Base-by-base conservation (phyloP, 2,329 filamentous ascomycete genomes). In the Pseudocercospora vitis region DNA sequence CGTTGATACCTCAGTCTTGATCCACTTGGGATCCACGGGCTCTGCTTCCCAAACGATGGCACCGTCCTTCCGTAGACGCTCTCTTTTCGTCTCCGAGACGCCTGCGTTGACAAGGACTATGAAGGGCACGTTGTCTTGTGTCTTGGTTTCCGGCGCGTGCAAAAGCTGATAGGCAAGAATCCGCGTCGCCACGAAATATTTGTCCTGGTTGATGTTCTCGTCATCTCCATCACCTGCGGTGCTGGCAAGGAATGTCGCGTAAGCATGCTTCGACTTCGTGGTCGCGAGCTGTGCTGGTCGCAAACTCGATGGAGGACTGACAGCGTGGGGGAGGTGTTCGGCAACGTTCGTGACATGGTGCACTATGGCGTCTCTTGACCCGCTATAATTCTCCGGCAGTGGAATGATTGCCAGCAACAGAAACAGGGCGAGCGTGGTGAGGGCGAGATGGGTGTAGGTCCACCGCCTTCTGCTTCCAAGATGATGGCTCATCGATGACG, bases 151-250 rank as follows among this genome's bases (percentile, higher is more conserved):
- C 4, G 62, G 63, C 1, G 65, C 63, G 44, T 70, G 66, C 24
- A 70, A 55, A 16, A 70, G 54, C 39, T 68, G 66, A 52, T 68
- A 69, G 9, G 58, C 57, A 3, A 70, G 60, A 5, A 70, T 56
- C 18, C 66, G 67, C 3, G 63, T 62, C 3, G 63, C 64, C 24
- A 65, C 51, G 19, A 68, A 68, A 56, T 68, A 69, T 42, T 63
- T 57, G 48, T 68, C 66, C 33, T 55, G 31, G 11, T 56, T 54
- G 18, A 55, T 55, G 32, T 61, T 57, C 9, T 58, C 52, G 32
- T 60, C 58, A 28, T 52, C 29, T 9, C 29, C 21, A 6, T 60
- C 55, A 7, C 50, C 49, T 18, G 54, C 37, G 24, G 12, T 26
- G 37, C 42, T 57, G 8, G 64, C 60, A 4, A 68, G 52, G 45